phyloP scores from a whole-genome alignment of 768 basidiomycete species.

The Tricholomella constricta region DNA sequence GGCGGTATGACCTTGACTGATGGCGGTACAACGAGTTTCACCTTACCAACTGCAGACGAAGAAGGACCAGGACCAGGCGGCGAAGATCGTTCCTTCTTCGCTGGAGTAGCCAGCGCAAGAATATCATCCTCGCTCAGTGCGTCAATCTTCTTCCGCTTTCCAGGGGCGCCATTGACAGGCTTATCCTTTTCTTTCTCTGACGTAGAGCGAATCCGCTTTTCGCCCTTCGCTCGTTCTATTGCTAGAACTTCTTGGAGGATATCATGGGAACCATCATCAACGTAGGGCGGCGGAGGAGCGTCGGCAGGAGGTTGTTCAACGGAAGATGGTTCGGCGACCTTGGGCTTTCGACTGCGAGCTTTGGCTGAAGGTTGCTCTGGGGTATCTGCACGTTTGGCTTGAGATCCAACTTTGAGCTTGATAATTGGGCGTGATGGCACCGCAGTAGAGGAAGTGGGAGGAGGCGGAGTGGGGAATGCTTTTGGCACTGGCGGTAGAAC shows the following conservation, averaged over 20 bases:
- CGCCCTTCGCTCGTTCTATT: conserved; percentile 68
- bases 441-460: conserved; percentile 6
- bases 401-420: conserved; percentile 64
- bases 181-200: conserved; percentile 42
- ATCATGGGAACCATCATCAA: conserved; percentile 83
- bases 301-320: conserved; percentile 45
- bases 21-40: conserved; percentile 20
- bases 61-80: conserved; percentile 44
- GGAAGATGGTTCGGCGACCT: conserved; percentile 35
- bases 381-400: conserved; percentile 28
- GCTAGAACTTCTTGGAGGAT: conserved; percentile 81
- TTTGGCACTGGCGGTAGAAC: conserved; percentile 41
- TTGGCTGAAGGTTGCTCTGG: conserved; percentile 38
- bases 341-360: conserved; percentile 44
- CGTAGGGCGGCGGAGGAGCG: conserved; percentile 65
- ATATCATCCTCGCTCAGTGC: conserved; percentile 57
- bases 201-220: conserved; percentile 49
- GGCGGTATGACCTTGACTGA: conserved; percentile 21
- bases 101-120: conserved; percentile 59
- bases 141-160: conserved; percentile 59
- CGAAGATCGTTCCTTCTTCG: conserved; percentile 56
- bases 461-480: conserved; percentile 35
- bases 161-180: conserved; percentile 41
- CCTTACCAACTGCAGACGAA: conserved; percentile 21
- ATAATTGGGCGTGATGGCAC: conserved; percentile 56